Evolutionary conservation across 2,329 filamentous ascomycete species (phyloP), one percentile per base, ranked within the genome.

Genomic region (Colletotrichum sp.): DNA sequence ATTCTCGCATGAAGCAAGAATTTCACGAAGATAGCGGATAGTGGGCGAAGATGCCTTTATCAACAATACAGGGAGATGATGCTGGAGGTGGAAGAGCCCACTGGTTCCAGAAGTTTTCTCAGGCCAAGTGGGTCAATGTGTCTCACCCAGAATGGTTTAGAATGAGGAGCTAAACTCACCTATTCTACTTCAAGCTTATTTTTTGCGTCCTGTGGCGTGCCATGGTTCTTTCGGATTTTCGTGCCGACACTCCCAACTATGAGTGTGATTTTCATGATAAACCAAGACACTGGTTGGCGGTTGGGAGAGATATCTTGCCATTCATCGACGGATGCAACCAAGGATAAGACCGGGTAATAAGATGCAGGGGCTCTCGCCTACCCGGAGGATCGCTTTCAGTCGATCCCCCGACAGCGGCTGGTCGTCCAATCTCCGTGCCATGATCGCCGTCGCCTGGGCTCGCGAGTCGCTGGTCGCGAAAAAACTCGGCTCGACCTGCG

Each of bases 161-260:
- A 48, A 52, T 26, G n/a, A 58, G 15, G 24, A 52, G 56, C 70
- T 68, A 52, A 32, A 58, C 34, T 34, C 43, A 48, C 43, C n/a
- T 48, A 48, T 24, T 32, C 32, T 26, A 28, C 73, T 68, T 75
- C 64, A 73, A 73, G 58, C 69, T 60, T 68, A 75, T 30, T 61
- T 66, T 55, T 56, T 34, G 15, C 24, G 32, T 28, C 10, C 12
- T 38, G 62, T 30, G 15, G 18, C 15, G 34, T 2, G 26, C 30
- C 38, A 32, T 38, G 36, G 43, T 32, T n/a, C 12, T 26, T n/a
- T 34, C 43, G 73, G 70, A 48, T 9, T 48, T 10, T 12, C 13
- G 64, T 48, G 32, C 64, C 70, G 73, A 62, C n/a, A 62, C 26
- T 43, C 61, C 61, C 21, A 38, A 26, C 30, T 64, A 43, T 18